Evolutionary conservation across 1,284 basidiomycete species (phyloP).

Genomic region (Phellopilus nigrolimitatus): DNA sequence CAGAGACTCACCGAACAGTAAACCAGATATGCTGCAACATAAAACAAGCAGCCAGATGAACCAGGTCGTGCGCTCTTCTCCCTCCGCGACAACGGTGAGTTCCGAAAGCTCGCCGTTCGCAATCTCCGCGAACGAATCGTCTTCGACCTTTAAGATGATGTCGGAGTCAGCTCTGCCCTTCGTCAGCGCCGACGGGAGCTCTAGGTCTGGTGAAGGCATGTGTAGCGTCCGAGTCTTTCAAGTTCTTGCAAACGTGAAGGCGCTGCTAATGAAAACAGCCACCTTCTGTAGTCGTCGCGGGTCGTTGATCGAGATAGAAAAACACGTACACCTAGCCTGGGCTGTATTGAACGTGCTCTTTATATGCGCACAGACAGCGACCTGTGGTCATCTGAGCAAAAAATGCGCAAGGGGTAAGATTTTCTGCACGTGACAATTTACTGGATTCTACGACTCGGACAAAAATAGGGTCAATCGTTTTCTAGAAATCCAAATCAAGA

Average conservation of each 20-base stretch:
- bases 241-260: too few relatives aligned
- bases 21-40: conserved; percentile 67
- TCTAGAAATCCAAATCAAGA: too few relatives aligned
- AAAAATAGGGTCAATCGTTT: too few relatives aligned
- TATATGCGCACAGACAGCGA: not conserved
- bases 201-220: not conserved
- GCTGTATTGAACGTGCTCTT: not conserved
- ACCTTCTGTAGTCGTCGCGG: too few relatives aligned
- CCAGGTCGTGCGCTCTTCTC: conserved; percentile 63
- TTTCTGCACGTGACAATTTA: too few relatives aligned
- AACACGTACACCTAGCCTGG: too few relatives aligned
- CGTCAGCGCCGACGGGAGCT: not conserved
- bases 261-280: not conserved
- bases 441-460: too few relatives aligned
- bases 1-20: conserved; percentile 61
- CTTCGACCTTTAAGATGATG: not conserved
- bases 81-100: conserved; percentile 57
- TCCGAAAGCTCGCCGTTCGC: conserved; percentile 51
- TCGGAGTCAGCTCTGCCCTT: not conserved
- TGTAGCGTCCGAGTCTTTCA: too few relatives aligned
- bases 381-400: not conserved
- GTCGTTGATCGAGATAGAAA: not conserved
- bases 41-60: conserved; percentile 67
- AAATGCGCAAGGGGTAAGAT: too few relatives aligned
- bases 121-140: not conserved